Base-by-base conservation (phyloP, 352 stramenopile species). In the Phytophthora litchii region DNA sequence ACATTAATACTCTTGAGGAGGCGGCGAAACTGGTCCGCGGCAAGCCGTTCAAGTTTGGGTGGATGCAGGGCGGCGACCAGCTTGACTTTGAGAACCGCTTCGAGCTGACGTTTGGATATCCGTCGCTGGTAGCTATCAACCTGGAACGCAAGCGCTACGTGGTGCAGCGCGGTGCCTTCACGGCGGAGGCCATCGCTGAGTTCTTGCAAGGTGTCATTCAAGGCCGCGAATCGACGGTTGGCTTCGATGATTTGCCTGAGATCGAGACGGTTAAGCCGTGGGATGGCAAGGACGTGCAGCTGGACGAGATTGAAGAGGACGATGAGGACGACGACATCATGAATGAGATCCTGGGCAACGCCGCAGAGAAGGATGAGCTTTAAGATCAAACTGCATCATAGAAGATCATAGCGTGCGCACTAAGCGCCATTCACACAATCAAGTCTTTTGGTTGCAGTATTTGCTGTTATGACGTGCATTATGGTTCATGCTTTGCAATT, bases 21-120 rank as follows among this genome's bases (percentile, higher is more conserved):
- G 83, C 81, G 0, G 91, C 90, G 4, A 96, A 97, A 72, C 62
- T 87, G 46, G 86, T 96, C 29, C 83, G 86, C 17, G 88, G 85
- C 51, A 96, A 96, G 71, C 91, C 90, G 21, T 95, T 97, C 64
- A 90, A 85, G 60, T 97, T 97, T 55, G 79, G 78, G 3, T 98
- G 94, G 94, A 84, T 95, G 36, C 86, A 97, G 53, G 92, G 84
- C 12, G 89, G 88, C 13, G 80, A 96, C 50, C 92, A 98, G 63
- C 65, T 72, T 9, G 78, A 63, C 12, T 84, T 97, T 31, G 91
- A 98, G 63, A 74, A 78, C 47, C 76, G 64, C 31, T 96, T 96
- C 21, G 86, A 93, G 59, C 66, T 98, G 16, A 95, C 85, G 8
- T 97, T 97, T 54, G 91, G 90, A 16, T 97, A 94, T 65, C 94